Evolutionary conservation across 371 early-diverging fungal species (phyloP), one percentile per base, ranked within the genome.

Genomic region (Mucor racemosus): DNA sequence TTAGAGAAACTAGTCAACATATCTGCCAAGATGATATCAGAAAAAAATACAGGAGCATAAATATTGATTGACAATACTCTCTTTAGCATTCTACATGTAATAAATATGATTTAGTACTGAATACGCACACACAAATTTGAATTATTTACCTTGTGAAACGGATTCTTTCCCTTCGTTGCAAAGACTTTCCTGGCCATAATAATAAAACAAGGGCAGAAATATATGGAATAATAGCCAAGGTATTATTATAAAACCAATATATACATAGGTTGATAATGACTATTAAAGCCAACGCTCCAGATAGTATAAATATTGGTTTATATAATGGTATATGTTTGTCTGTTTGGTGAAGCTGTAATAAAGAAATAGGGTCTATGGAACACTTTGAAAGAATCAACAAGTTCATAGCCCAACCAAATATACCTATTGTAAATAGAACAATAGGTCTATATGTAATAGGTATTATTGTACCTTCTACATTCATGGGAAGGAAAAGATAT

Each of bases 21-120:
- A 86, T 97, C 98, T 6, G 97, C 95, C 62, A 97, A 76, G 39
- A 97, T 87, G 33, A 95, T 86, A 69, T 97, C 97, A 1, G 85
- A 86, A 69, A 96, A 91, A 34, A 82, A 85, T 1, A 96, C 94
- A 1, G 87, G 79, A 1, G 84, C 70, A 60, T 76, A 66, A 40
- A 92, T 58, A 60, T 77, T 79, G 41, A 76, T 81, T 71, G 80
- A 84, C 19, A 81, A 76, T 3, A 79, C 69, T 61, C 88, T 71
- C 14, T 68, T 65, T 19, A 84, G 26, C 33, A 76, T 67, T 60
- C 82, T 82, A 65, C 26, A 0, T 31, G 7, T 7, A 38, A 21
- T 15, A 14, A 61, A 54, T n/a, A 15, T 4, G 2, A 54, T 44
- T 17, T 26, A 42, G 44, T 60, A 26, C 21, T 13, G 11, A 60